A percentile compares a stretch with the other conserved stretches of the same genome.
phyloP scores from a whole-genome alignment of 2,329 filamentous ascomycete genomes.

The Pyrenochaeta sp. region DNA sequence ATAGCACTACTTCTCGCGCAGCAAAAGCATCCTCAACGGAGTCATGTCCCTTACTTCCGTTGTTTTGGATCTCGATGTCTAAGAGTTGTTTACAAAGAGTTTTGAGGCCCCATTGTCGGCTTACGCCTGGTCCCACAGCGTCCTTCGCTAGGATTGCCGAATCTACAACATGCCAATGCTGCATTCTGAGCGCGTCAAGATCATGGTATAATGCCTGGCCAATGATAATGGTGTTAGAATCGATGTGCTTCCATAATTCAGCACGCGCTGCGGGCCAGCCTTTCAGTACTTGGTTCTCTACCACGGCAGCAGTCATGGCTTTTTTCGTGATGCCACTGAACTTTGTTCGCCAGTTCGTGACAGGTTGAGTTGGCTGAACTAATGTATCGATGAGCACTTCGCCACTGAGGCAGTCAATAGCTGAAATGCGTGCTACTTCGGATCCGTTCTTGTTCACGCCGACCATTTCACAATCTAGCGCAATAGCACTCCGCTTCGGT shows the following conservation, averaged over 20 bases:
- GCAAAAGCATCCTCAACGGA: conserved; percentile 12
- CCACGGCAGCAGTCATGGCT: conserved; percentile 33
- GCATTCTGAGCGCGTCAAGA: conserved; percentile 54
- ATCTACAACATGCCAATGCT: conserved; percentile 57
- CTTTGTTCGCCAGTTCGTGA: conserved; percentile 50
- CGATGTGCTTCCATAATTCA: conserved; percentile 54
- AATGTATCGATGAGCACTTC: conserved; percentile 56
- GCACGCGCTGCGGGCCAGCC: conserved; percentile 57
- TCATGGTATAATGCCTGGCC: conserved; percentile 60
- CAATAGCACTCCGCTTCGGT: neutral
- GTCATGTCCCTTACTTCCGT: conserved; percentile 3
- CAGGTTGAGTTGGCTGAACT: conserved; percentile 48
- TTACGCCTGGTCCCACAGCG: conserved; percentile 33
- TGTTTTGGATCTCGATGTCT: conserved; percentile 1
- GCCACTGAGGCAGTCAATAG: conserved; percentile 58
- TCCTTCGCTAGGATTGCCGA: conserved; percentile 53
- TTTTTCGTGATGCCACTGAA: conserved; percentile 52
- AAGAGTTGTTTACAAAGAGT: conserved; percentile 8
- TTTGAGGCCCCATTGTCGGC: conserved; percentile 4
- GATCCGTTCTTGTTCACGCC: conserved; percentile 1
- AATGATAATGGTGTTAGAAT: conserved; percentile 57
- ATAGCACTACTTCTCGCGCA: conserved; percentile 13
- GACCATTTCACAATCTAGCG: conserved; percentile 17
- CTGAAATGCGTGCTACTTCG: conserved; percentile 51
- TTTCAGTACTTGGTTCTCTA: conserved; percentile 40